Evolutionary conservation across 2,329 filamentous ascomycete genomes (phyloP).

Genomic region (Penicillium olsonii): DNA sequence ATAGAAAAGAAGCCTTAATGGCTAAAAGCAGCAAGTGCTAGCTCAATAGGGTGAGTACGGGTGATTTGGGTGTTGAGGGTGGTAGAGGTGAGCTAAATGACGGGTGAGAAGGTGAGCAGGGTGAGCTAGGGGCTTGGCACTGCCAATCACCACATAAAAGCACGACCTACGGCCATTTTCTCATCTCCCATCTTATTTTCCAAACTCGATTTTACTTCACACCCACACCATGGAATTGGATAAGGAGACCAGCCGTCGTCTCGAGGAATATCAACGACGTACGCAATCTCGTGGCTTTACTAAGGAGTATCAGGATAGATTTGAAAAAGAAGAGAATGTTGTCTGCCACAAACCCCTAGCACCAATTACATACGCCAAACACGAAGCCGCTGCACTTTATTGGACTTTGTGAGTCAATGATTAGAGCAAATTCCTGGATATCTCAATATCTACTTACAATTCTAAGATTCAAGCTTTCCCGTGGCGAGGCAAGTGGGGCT

Average conservation of each 20-base stretch:
- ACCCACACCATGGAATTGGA: too few relatives aligned
- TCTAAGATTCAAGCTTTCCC: neutral
- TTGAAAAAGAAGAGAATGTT: too few relatives aligned
- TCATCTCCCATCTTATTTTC: neutral
- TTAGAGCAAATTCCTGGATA: too few relatives aligned
- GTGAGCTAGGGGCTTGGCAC: neutral
- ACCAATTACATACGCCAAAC: too few relatives aligned
- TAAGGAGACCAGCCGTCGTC: too few relatives aligned
- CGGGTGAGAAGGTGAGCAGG: neutral
- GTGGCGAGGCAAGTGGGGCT: neutral
- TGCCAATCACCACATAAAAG: neutral
- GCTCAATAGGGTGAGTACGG: neutral
- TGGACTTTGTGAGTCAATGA: too few relatives aligned
- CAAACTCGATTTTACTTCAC: too few relatives aligned
- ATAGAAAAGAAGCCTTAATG: neutral
- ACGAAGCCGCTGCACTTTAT: too few relatives aligned
- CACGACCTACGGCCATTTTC: neutral
- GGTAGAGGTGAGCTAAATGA: neutral
- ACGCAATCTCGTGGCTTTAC: too few relatives aligned
- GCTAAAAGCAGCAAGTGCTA: neutral
- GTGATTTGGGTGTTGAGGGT: neutral
- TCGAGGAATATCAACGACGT: too few relatives aligned
- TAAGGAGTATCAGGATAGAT: too few relatives aligned
- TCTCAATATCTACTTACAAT: neutral
- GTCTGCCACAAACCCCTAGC: too few relatives aligned